Evolutionary conservation across 129 eudicot species (phyloP).

Genomic region (Flaveria robusta): DNA sequence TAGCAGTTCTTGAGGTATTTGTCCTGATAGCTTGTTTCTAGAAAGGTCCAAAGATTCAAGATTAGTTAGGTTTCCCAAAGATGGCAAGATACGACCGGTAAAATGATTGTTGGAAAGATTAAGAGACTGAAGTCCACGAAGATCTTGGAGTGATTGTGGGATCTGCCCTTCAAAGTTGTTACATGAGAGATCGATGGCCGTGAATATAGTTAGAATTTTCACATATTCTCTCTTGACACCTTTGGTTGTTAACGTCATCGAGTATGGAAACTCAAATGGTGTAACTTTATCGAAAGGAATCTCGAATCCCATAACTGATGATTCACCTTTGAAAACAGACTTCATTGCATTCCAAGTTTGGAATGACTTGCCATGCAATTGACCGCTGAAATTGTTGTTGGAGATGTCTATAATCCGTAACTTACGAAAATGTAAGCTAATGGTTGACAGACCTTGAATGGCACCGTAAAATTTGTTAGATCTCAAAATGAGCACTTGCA

Average conservation of each 20-base stretch:
- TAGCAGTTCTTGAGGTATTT: slow-evolving; percentile 32
- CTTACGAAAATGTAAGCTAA: background rate
- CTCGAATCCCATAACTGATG: background rate
- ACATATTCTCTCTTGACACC: slow-evolving; percentile 5
- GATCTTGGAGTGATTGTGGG: slow-evolving; percentile 30
- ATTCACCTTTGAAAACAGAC: background rate
- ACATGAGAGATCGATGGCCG: slow-evolving; percentile 37
- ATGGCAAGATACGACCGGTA: background rate
- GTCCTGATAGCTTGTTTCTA: slow-evolving; percentile 28
- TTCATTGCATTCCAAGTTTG: slow-evolving; percentile 28
- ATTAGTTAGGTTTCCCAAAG: slow-evolving; percentile 18
- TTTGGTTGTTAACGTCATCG: slow-evolving; percentile 29
- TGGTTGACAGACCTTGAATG: background rate
- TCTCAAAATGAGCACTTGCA: slow-evolving; percentile 20
- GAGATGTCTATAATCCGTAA: slow-evolving; percentile 42
- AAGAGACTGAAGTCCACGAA: slow-evolving; percentile 29
- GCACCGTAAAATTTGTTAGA: slow-evolving; percentile 21
- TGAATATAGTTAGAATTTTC: slow-evolving; percentile 16
- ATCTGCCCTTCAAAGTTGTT: slow-evolving; percentile 38
- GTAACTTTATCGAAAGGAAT: background rate
- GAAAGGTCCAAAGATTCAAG: slow-evolving; percentile 41
- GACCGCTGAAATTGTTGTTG: slow-evolving; percentile 31
- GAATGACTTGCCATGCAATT: background rate
- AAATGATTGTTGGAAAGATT: slow-evolving; percentile 42
- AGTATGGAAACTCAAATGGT: background rate